Base-by-base conservation (phyloP, 2,329 filamentous ascomycete species). In the Dothistroma septosporum region DNA sequence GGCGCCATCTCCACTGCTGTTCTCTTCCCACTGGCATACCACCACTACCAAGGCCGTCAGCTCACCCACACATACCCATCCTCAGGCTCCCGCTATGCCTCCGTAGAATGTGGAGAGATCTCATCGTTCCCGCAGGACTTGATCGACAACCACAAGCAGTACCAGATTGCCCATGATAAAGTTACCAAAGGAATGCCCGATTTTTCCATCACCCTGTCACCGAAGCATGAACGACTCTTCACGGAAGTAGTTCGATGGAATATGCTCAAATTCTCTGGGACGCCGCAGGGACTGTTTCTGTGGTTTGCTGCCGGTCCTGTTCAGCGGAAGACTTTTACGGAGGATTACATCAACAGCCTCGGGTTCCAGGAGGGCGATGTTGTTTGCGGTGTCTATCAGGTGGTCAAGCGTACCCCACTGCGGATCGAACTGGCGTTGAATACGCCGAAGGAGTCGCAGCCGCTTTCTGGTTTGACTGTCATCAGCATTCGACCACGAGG, bases 361-460 rank as follows among this genome's bases (percentile, higher is more conserved):
- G 28, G 60, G 11, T 69, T 69, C 50, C 46, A 53, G 19, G 58
- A 62, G 46, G 65, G 67, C 49, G 65, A 69, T 56, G 46, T 67
- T 5, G 62, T 69, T 35, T 64, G 62, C 14, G 65, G 67, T 4
- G 54, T 64, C 16, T 69, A 65, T 46, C 32, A 62, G 28, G 67
- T 69, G 2, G 61, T 66, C 8, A 66, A 64, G 53, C 55, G 65
- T 1, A 62, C 57, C 5, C 48, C 61, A 11, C 52, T 64, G 1
- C 48, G 58, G 1, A 59, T 59, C n/a, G 67, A 69, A 35, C n/a
- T 69, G 11, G 54, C 58, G 9, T 50, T 64, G 35, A 49, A 44
- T 5, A n/a, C 41, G 6, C 54, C 60, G 5, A 41, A 53, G 35
- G 41, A 37, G 5, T 46, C 56, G 21, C 55, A 56, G 16, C 48